phyloP scores from a whole-genome alignment of 2,329 filamentous ascomycete genomes.

The Penicillium sp. region DNA sequence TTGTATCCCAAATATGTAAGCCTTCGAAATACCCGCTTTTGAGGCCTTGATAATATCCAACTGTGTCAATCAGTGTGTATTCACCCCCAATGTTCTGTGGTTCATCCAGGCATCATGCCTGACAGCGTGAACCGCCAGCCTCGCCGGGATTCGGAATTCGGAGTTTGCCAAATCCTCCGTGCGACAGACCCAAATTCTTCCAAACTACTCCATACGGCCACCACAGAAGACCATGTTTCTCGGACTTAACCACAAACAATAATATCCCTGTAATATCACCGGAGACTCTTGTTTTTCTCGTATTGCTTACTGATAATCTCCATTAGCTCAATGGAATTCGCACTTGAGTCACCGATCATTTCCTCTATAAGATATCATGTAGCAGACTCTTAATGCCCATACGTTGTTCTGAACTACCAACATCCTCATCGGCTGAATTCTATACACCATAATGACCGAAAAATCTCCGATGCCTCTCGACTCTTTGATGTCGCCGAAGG shows the following conservation, averaged over 20 bases:
- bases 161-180: neutral
- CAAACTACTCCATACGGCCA: neutral
- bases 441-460: neutral
- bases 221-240: neutral
- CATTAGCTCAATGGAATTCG: neutral
- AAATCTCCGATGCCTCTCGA: neutral
- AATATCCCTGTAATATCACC: neutral
- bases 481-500: neutral
- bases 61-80: too few relatives aligned
- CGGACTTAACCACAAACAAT: neutral
- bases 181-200: neutral
- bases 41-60: too few relatives aligned
- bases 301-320: neutral
- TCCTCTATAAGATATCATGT: neutral
- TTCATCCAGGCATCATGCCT: neutral
- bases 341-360: neutral
- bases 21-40: too few relatives aligned
- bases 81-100: too few relatives aligned
- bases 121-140: neutral
- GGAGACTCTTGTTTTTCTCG: neutral
- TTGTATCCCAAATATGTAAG: too few relatives aligned
- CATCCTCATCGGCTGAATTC: neutral
- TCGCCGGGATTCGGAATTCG: constrained; percentile 12
- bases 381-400: neutral
- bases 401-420: neutral